phyloP scores from a whole-genome alignment of 2,329 filamentous ascomycete species.

The Talaromyces sp. region DNA sequence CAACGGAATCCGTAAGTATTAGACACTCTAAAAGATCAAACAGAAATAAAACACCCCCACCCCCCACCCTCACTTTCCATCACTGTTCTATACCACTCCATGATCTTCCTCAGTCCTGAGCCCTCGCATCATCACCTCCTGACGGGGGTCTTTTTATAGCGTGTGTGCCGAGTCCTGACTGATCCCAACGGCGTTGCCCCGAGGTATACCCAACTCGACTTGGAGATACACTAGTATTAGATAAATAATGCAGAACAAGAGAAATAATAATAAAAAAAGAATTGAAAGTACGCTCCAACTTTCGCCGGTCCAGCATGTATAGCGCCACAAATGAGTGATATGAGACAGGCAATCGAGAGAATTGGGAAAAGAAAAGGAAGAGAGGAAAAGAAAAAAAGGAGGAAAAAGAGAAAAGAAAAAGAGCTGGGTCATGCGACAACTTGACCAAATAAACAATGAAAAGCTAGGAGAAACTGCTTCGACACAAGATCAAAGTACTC shows the following conservation, averaged over 20 bases:
- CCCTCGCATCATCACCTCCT: not conserved
- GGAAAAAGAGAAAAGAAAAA: not conserved
- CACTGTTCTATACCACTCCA: not conserved
- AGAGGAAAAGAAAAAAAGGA: not conserved
- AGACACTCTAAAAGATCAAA: not conserved
- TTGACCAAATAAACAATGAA: not conserved
- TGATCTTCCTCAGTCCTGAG: not conserved
- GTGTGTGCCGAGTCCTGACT: not conserved
- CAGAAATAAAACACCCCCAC: not conserved
- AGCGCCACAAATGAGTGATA: constrained; percentile 14
- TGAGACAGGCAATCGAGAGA: constrained; percentile 5
- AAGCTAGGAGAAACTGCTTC: not conserved
- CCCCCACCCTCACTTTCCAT: not conserved
- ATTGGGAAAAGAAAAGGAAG: constrained; percentile 1
- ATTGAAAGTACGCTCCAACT: constrained; percentile 9
- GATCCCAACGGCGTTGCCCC: not conserved
- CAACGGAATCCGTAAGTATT: not conserved
- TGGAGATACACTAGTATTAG: not conserved
- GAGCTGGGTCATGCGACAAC: not conserved
- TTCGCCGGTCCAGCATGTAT: constrained; percentile 13
- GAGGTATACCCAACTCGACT: not conserved
- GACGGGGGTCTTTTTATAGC: not conserved
- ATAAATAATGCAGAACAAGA: constrained; percentile 1
- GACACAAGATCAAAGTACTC: not conserved
- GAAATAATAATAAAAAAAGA: not conserved